Evolutionary conservation across 306 rosid genomes (phyloP).

Genomic region (Pueraria montana): DNA sequence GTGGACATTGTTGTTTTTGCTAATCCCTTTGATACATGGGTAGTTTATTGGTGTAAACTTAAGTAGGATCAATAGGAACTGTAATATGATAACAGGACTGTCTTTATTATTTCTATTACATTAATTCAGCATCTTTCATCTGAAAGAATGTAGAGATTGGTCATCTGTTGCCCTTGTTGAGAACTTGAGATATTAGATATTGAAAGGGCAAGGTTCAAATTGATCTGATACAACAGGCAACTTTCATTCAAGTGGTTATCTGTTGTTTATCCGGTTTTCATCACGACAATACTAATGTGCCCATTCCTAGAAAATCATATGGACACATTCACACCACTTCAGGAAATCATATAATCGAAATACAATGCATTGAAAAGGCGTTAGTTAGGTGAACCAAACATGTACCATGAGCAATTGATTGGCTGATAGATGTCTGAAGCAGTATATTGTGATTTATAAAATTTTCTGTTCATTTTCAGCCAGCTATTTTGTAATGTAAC

Average conservation of each 20-base stretch:
- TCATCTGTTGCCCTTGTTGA: not conserved
- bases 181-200: not conserved
- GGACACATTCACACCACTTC: not conserved
- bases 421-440: constrained; percentile 18
- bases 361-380: not conserved
- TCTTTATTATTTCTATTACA: not conserved
- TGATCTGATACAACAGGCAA: not conserved
- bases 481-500: constrained; percentile 30
- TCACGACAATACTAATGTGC: not conserved
- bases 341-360: not conserved
- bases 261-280: constrained; percentile 29
- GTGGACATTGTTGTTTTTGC: constrained; percentile 25
- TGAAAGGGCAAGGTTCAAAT: not conserved
- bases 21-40: constrained; percentile 3
- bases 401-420: constrained; percentile 9
- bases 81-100: not conserved
- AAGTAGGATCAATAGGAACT: not conserved
- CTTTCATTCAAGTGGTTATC: not conserved
- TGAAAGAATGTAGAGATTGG: constrained; percentile 25
- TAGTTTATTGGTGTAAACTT: not conserved
- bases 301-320: not conserved
- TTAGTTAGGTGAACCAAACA: not conserved
- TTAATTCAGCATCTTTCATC: not conserved
- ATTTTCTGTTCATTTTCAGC: constrained; percentile 33
- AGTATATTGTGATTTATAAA: constrained; percentile 10